phyloP scores from a whole-genome alignment of 805 yeast species.

The Candida yuanshanica region DNA sequence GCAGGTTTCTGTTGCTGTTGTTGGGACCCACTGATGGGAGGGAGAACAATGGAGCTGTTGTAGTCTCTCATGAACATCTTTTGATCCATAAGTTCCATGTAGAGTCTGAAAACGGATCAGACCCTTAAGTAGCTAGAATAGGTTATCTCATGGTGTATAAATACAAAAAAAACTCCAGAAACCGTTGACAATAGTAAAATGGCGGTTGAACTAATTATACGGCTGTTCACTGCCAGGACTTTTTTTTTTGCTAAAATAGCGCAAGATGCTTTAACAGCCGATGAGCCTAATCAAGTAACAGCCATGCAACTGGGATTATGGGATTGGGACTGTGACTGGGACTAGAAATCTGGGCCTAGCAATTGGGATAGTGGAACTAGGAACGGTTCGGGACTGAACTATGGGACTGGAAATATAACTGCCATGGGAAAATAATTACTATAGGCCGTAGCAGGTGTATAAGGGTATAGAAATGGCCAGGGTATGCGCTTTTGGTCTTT shows the following conservation, averaged over 20 bases:
- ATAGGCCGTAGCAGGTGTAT: too few relatives aligned
- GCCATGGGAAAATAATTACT: too few relatives aligned
- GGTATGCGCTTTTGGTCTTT: too few relatives aligned
- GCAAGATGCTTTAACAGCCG: background rate
- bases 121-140: background rate
- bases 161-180: background rate
- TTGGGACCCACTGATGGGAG: constrained; percentile 8
- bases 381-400: too few relatives aligned
- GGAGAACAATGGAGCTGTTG: constrained; percentile 9
- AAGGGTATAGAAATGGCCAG: too few relatives aligned
- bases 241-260: background rate
- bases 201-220: background rate
- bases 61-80: background rate
- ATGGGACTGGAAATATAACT: too few relatives aligned
- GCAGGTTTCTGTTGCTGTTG: background rate
- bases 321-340: background rate
- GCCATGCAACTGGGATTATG: too few relatives aligned
- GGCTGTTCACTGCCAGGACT: background rate
- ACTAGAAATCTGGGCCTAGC: background rate
- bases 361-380: too few relatives aligned
- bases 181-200: background rate
- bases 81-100: background rate
- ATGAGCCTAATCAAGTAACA: too few relatives aligned
- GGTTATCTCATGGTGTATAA: background rate
- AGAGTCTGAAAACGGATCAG: too few relatives aligned